phyloP scores from a whole-genome alignment of 108 stramenopile genomes.

The Cylindrotheca closterium region DNA sequence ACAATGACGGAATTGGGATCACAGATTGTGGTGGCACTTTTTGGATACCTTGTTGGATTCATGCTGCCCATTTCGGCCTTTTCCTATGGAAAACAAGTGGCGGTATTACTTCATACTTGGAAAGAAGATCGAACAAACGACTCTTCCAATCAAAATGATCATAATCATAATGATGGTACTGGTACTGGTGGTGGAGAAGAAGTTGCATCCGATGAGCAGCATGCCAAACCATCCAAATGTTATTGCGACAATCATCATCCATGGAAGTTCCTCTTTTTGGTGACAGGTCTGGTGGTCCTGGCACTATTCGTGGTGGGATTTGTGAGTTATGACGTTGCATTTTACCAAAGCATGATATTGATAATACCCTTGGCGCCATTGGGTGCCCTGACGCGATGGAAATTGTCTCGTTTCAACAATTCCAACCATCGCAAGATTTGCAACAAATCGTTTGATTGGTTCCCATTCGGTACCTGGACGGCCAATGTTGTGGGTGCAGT shows the following conservation, averaged over 20 bases:
- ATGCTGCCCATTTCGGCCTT: constrained; percentile 42
- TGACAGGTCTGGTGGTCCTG: constrained; percentile 21
- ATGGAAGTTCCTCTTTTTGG: no score
- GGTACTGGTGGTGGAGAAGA: background rate
- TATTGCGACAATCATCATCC: no score
- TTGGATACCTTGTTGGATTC: constrained; percentile 72
- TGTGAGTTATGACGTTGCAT: constrained; percentile 39
- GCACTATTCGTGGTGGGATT: constrained; percentile 48
- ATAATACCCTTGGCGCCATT: constrained; percentile 49
- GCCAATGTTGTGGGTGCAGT: constrained; percentile 59
- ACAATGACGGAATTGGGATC: constrained; percentile 51
- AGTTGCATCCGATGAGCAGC: background rate
- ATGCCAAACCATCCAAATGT: no score
- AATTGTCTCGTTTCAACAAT: constrained; percentile 48
- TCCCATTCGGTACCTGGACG: constrained; percentile 71
- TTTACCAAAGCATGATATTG: constrained; percentile 59
- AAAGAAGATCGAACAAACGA: no score
- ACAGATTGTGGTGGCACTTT: constrained; percentile 56
- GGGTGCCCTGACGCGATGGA: constrained; percentile 65
- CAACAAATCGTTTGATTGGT: constrained; percentile 29
- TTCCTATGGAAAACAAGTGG: constrained; percentile 42
- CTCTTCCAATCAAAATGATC: no score
- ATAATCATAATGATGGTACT: background rate
- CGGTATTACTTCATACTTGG: background rate
- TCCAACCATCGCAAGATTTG: background rate